Base-by-base conservation (phyloP, 768 basidiomycete genomes). In the Hygrocybe coccinea region DNA sequence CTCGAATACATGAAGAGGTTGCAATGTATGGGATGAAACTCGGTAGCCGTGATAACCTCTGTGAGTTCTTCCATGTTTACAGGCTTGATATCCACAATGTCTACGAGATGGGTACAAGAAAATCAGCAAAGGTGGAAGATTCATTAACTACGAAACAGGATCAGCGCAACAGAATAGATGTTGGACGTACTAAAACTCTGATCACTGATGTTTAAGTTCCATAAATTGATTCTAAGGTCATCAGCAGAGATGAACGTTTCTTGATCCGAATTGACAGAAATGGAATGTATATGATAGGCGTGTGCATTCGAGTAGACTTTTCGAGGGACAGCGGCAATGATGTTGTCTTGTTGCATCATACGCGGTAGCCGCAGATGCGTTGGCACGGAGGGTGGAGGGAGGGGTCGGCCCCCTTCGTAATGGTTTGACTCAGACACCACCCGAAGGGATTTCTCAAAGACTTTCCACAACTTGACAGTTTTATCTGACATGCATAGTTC, bases 201-300 rank as follows among this genome's bases (percentile, higher is more conserved):
- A 76, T 99, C 95, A 62, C 90, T 93, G 71, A 97, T 97, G 68
- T 92, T 90, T 60, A 99, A 78, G 70, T 99, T 99, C 97, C 97
- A 99, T 22, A 99, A 79, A 71, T 99, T 99, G 74, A 99, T 82
- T 60, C 97, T 79, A 47, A 99, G 79, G 76, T 99, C 97, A 68
- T 98, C 97, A n/a, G 97, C 95, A 44, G 92, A 95, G 59, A 99
- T 95, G 74, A 95, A 99, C 1, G 97, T 99, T 77, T 99, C 97
- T 65, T 97, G 94, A 73, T 99, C 97, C 54, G 94, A 97, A 73
- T 99, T 99, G 69, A 98, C 92, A 52, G 92, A 94, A 71, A 99
- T 97, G 61, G 95, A 97, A 72, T 98, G 97, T 80, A 99, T 97
- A 74, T 99, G 97, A 76, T 99, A 99, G 41, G 95, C 95, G 67